Percentiles rank a stretch among this genome's conserved stretches.
Conservation (phyloP, 164 flowering plant genomes). For the Piper longum region DNA sequence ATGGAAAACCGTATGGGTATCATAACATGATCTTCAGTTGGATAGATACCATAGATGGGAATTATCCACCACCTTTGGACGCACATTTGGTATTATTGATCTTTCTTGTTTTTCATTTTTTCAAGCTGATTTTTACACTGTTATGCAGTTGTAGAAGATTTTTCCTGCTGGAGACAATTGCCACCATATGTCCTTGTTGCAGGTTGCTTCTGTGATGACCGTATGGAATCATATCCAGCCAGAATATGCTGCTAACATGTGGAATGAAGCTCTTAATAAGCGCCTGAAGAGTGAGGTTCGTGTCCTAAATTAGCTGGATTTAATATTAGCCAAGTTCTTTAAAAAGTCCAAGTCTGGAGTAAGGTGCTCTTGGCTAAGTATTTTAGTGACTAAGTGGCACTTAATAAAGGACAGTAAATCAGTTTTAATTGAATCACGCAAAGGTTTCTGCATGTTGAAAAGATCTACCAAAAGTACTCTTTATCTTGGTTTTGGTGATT, state of each 20-base stretch:
- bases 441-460: not conserved
- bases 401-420: not conserved
- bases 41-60: slow-evolving; percentile 71
- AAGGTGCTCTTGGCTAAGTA: not conserved
- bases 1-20: slow-evolving; percentile 74
- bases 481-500: not conserved
- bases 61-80: slow-evolving; percentile 95
- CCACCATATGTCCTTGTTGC: slow-evolving; percentile 5
- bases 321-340: not conserved
- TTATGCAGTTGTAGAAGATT: not conserved
- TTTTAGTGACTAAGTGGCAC: too few species aligned
- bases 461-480: not conserved
- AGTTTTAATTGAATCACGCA: not conserved
- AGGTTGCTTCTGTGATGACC: slow-evolving; percentile 97
- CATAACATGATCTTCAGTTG: slow-evolving; percentile 97
- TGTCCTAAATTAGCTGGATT: not conserved
- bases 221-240: slow-evolving; percentile 78
- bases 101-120: not conserved
- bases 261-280: slow-evolving; percentile 97
- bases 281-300: slow-evolving; percentile 79
- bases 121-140: not conserved
- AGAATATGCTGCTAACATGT: slow-evolving; percentile 79
- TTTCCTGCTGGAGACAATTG: not conserved
- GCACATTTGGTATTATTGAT: slow-evolving; percentile 59
- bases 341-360: not conserved